Evolutionary conservation across 108 stramenopile genomes (phyloP), one percentile per base, ranked within the genome.

Genomic region (Epipyxis sp.): DNA sequence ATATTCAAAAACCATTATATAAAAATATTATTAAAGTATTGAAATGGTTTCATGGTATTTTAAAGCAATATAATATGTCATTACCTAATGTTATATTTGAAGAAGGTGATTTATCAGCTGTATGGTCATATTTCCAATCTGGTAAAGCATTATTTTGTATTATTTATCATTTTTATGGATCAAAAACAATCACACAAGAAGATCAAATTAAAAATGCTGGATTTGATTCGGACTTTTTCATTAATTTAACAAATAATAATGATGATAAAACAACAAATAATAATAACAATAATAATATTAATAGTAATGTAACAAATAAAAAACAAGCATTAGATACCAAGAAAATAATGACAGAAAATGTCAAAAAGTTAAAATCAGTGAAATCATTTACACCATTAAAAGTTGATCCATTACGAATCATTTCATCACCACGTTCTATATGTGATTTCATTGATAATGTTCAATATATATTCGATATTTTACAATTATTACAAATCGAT

Each of bases 41-140:
- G 39, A 40, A 45, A 29, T 79, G 78, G 78, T 79, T 27, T 68
- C 57, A 67, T 30, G 13, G 29, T 13, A 58, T 79, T 30, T 59
- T 79, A 68, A 45, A 58, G 13, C 78, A 79, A 20, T 79, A 79
- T 59, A 27, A 44, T 29, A n/a, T 3, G n/a, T 41, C 67, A 2
- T 68, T 79, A 20, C 78, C 78, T n/a, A 30, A 39, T 35, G 10
- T 2, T 42, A 30, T 69, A 10, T 29, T 79, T 32, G 46, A 34
- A 20, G 42, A 69, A 13, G 35, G 62, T 20, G 40, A 79, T 37
- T 39, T 74, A 6, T 30, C 69, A 10, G 78, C 43, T 58, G 25
- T 79, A 68, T 79, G 78, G 78, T 27, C 40, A 67, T 10, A 61
- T n/a, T 69, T 79, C 46, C 78, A 79, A 42, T 59, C 42, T 58